phyloP scores from a whole-genome alignment of 495 filamentous ascomycete species.

The Podospora conica region DNA sequence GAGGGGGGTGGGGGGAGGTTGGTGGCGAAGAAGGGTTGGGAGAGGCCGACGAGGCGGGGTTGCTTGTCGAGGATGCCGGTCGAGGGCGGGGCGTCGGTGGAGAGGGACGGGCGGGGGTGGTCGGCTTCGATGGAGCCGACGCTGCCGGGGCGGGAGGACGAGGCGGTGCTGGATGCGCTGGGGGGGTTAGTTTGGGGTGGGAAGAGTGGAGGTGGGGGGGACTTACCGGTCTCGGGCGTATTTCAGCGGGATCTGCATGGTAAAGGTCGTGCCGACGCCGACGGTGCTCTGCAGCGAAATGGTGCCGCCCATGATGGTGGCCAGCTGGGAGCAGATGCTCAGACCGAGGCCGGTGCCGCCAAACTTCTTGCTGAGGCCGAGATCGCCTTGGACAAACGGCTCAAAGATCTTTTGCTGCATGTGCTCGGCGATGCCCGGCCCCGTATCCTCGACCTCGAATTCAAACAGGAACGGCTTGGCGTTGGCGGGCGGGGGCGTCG shows the following conservation, averaged over 20 bases:
- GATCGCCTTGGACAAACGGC: slow-evolving; percentile 87
- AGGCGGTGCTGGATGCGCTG: slow-evolving; percentile 41
- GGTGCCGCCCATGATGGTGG: slow-evolving; percentile 71
- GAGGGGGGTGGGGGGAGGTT: slow-evolving; percentile 35
- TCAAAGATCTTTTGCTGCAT: slow-evolving; percentile 82
- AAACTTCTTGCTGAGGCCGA: slow-evolving; percentile 81
- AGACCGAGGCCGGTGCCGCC: slow-evolving; percentile 88
- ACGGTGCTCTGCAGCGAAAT: slow-evolving; percentile 67
- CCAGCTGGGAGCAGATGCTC: slow-evolving; percentile 82
- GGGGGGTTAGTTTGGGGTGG: slow-evolving; percentile 14
- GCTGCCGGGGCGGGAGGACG: slow-evolving; percentile 64
- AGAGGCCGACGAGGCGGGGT: slow-evolving; percentile 74
- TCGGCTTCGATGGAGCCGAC: slow-evolving; percentile 69
- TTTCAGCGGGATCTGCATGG: slow-evolving; percentile 74
- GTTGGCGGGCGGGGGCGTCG: slow-evolving; percentile 53
- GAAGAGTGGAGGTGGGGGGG: slow-evolving; percentile 5
- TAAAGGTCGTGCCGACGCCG: slow-evolving; percentile 74
- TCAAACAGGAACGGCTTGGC: slow-evolving; percentile 63
- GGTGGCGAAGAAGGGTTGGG: slow-evolving; percentile 78
- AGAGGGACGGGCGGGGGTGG: slow-evolving; percentile 29
- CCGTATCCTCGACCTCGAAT: slow-evolving; percentile 85
- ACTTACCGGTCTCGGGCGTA: slow-evolving; percentile 60
- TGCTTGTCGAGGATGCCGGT: slow-evolving; percentile 44
- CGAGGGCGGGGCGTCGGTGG: slow-evolving; percentile 26
- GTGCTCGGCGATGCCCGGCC: slow-evolving; percentile 76